Evolutionary conservation across 106 monocot genomes (phyloP).

Genomic region (Allium sativum): DNA sequence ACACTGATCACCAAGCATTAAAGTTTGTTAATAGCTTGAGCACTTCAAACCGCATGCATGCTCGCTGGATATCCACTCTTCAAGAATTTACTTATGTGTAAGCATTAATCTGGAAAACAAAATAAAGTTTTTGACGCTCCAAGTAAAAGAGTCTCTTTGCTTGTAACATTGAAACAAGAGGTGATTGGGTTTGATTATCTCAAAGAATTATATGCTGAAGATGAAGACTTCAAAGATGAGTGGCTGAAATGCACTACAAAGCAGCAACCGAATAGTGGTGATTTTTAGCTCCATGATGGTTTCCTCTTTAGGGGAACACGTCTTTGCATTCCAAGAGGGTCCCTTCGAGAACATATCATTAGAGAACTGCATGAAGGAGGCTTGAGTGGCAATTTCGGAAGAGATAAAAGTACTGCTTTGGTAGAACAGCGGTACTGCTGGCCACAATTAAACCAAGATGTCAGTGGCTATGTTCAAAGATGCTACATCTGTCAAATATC

Average conservation of each 20-base stretch:
- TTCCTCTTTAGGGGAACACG: background rate
- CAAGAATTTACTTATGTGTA: background rate
- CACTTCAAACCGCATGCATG: background rate
- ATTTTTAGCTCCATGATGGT: background rate
- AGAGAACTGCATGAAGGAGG: background rate
- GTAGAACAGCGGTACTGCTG: background rate
- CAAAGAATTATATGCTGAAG: background rate
- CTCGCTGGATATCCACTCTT: background rate
- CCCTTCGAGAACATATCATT: background rate
- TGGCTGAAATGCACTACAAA: background rate
- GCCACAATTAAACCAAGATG: background rate
- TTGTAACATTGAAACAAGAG: background rate
- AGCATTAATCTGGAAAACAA: background rate
- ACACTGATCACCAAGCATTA: background rate
- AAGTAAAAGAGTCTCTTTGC: background rate
- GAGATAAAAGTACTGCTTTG: background rate
- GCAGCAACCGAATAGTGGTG: background rate
- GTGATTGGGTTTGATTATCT: slow-evolving; percentile 2
- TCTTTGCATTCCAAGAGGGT: background rate
- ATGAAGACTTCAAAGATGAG: background rate
- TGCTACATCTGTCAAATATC: background rate
- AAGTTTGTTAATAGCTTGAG: background rate
- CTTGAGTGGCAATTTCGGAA: background rate
- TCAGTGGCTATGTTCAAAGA: background rate
- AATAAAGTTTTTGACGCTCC: background rate